Evolutionary conservation across 2,329 filamentous ascomycete genomes (phyloP), one percentile per base, ranked within the genome.

Genomic region (Aspergillus quadricinctus): DNA sequence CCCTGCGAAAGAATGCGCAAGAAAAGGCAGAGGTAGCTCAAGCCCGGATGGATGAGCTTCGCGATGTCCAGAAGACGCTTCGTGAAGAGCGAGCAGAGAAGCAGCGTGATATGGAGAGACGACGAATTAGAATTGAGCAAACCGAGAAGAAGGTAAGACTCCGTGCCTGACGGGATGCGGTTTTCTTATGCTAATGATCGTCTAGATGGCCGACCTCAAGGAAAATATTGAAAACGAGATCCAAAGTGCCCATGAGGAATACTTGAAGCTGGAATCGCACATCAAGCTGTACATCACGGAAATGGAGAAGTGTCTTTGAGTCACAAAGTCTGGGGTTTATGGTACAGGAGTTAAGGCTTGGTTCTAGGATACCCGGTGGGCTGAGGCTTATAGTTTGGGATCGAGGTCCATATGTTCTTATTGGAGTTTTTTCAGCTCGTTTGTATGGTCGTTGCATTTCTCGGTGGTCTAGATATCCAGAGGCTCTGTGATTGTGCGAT

Each of bases 251-350:
- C 86, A 96, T 66, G 92, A 96, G 63, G 91, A 97, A 78, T 99
- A 96, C 75, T 83, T 96, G 71, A 97, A 97, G 84, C 88, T 99
- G 85, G 93, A 97, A 74, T 88, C 91, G 40, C 94, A 99, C 71
- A 95, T 99, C 73, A 93, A 92, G 76, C 81, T 97, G 60, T 99
- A 99, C 79, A 96, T 99, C 69, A 96, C 90, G 4, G 94, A 99
- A 81, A 97, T 99, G 92, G 94, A 97, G 76, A 92, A 97, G 76
- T 88, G 87, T 55, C 84, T 94, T 59, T 78, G 66, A 72, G 57
- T 53, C 54, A 48, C 28, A 49, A 31, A 52, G 55, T 57, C 31
- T 59, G 48, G 55, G 55, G 40, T 57, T 64, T 59, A 58, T 64
- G 54, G 58, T 65, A 66, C 56, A 64, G 72, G 70, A 73, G 72